Evolutionary conservation across 176 grass and related monocot genomes (phyloP).

Genomic region (Bromus sterilis): DNA sequence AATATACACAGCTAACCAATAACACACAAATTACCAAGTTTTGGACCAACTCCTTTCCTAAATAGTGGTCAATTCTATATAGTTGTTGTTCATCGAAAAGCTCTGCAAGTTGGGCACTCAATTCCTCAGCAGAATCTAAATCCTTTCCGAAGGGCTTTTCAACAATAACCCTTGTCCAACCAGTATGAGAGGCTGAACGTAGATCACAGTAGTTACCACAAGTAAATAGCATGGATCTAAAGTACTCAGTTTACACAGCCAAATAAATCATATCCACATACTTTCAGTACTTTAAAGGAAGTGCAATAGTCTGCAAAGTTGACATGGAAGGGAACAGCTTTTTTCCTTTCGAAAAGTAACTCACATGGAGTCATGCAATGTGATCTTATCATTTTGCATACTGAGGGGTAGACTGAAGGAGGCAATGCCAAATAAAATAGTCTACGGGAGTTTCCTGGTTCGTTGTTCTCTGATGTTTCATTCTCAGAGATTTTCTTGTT

Average conservation of each 20-base stretch:
- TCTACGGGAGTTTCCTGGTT: constrained; percentile 57
- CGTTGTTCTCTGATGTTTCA: constrained; percentile 45
- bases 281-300: not conserved
- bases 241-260: not conserved
- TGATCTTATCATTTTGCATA: constrained; percentile 89
- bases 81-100: constrained; percentile 74
- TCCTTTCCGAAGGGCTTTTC: constrained; percentile 96
- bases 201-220: constrained; percentile 15
- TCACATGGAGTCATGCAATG: constrained; percentile 92
- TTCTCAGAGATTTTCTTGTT: constrained; percentile 73
- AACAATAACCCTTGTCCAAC: constrained; percentile 83
- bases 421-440: constrained; percentile 97
- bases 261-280: not conserved
- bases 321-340: not conserved
- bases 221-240: not conserved
- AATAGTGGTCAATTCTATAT: constrained; percentile 90
- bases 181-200: constrained; percentile 46
- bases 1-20: not conserved
- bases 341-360: not conserved
- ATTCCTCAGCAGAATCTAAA: constrained; percentile 69
- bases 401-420: constrained; percentile 92
- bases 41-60: constrained; percentile 92
- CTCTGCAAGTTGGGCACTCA: constrained; percentile 68
- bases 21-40: constrained; percentile 56
- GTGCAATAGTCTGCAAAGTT: not conserved